These are phyloP conservation scores for Lepidopterella palustris DNA, from an alignment of 495 filamentous ascomycete genomes.

Conservation along the genomic window DNA sequence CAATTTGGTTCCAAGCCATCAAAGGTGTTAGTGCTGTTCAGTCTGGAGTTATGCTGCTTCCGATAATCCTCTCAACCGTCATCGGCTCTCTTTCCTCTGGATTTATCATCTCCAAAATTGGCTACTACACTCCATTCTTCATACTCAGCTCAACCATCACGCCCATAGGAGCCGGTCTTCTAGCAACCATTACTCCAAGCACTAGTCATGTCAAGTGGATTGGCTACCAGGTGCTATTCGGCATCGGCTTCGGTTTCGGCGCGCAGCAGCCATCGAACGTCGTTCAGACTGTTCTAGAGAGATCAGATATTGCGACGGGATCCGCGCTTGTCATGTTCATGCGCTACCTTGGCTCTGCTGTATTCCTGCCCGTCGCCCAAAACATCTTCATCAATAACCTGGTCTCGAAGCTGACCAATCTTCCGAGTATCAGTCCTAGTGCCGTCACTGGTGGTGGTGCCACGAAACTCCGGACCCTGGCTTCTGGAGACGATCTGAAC, in stretches of 20 bases:
- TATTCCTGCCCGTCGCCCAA: constrained; percentile 35
- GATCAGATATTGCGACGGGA: constrained; percentile 23
- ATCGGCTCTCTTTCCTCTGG: constrained; percentile 59
- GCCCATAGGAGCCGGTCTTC: constrained; percentile 22
- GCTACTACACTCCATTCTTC: constrained; percentile 70
- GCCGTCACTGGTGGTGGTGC: neutral
- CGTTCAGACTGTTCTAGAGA: constrained; percentile 21
- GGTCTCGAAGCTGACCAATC: neutral
- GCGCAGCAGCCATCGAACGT: constrained; percentile 27
- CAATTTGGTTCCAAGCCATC: constrained; percentile 28
- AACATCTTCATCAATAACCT: constrained; percentile 33
- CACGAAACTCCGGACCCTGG: neutral
- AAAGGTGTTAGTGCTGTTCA: constrained; percentile 16
- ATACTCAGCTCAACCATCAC: constrained; percentile 12
- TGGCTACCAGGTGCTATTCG: constrained; percentile 24
- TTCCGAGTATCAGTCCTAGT: neutral
- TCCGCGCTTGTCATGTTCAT: constrained; percentile 31
- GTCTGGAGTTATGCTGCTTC: constrained; percentile 18
- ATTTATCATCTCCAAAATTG: constrained; percentile 51
- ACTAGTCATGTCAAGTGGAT: constrained; percentile 19
- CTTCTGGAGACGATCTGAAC: neutral
- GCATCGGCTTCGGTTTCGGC: constrained; percentile 21
- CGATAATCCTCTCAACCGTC: constrained; percentile 19
- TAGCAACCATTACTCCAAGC: constrained; percentile 18
- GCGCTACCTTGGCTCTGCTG: constrained; percentile 32